Conservation (phyloP, 2,329 filamentous ascomycete species). For the Arthrobotrys pseudoclavata region DNA sequence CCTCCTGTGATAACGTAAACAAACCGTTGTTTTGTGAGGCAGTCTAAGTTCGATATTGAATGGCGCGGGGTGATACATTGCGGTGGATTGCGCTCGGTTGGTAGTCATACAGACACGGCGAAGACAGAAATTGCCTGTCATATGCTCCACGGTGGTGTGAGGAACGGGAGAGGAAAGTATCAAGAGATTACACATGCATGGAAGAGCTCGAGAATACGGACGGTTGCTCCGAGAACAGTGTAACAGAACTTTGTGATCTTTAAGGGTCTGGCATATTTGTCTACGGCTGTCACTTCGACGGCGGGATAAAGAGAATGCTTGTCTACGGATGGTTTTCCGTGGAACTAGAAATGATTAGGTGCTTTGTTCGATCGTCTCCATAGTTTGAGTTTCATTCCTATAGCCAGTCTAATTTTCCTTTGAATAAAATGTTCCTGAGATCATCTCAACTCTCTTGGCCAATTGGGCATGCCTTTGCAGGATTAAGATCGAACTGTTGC, state of each 20-base stretch:
- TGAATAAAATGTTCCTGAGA: background rate
- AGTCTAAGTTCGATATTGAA: slow-evolving; percentile 2
- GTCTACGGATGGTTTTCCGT: slow-evolving; percentile 31
- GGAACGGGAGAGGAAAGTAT: slow-evolving; percentile 20
- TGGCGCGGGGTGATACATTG: slow-evolving; percentile 17
- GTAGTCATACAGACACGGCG: slow-evolving; percentile 25
- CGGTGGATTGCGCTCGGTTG: background rate
- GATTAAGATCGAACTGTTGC: no score
- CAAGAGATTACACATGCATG: slow-evolving; percentile 44
- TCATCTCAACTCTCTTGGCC: background rate
- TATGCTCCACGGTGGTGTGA: slow-evolving; percentile 52
- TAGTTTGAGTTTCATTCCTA: slow-evolving; percentile 1
- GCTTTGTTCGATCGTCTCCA: slow-evolving; percentile 3
- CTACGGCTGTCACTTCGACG: slow-evolving; percentile 10
- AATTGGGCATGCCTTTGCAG: background rate
- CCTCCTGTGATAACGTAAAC: slow-evolving; percentile 18
- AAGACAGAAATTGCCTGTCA: slow-evolving; percentile 40
- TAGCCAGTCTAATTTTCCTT: background rate
- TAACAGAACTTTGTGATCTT: slow-evolving; percentile 60
- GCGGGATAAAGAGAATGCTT: slow-evolving; percentile 14
- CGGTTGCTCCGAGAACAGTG: slow-evolving; percentile 47
- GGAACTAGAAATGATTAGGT: slow-evolving; percentile 9
- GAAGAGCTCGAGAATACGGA: slow-evolving; percentile 56
- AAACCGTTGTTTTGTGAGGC: slow-evolving; percentile 9
- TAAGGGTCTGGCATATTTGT: slow-evolving; percentile 33